Conservation (phyloP, 306 rosid species). For the Glycine latifolia region DNA sequence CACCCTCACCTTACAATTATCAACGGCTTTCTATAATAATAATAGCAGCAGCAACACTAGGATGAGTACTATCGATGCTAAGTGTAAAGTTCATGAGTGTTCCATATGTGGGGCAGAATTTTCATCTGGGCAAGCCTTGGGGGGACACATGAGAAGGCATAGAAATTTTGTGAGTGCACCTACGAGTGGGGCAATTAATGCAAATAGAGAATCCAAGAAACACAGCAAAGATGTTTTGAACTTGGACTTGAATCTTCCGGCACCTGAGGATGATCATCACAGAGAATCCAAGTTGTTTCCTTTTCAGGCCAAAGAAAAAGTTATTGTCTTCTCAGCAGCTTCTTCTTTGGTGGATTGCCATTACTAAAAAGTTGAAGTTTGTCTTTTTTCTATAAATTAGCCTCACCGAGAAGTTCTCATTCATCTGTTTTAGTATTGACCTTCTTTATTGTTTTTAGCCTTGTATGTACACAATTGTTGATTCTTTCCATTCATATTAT, state of each 20-base stretch:
- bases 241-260: constrained; percentile 90
- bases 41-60: not conserved
- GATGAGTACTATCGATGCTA: not conserved
- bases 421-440: constrained; percentile 4
- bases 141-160: constrained; percentile 95
- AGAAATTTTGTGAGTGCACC: constrained; percentile 51
- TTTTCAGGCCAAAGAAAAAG: constrained; percentile 58
- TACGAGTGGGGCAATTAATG: constrained; percentile 6
- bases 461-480: constrained; percentile 47
- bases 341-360: constrained; percentile 84
- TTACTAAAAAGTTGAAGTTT: constrained; percentile 53
- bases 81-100: constrained; percentile 80
- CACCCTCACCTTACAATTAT: constrained; percentile 63
- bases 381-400: not conserved
- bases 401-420: too few relatives aligned
- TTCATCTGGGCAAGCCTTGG: constrained; percentile 86
- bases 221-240: constrained; percentile 53
- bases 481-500: constrained; percentile 58
- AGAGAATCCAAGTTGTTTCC: constrained; percentile 55
- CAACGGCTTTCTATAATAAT: constrained; percentile 38
- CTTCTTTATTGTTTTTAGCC: not conserved
- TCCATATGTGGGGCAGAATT: constrained; percentile 84
- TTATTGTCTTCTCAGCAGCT: constrained; percentile 71
- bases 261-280: constrained; percentile 68
- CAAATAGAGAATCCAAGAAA: constrained; percentile 3